A percentile compares a stretch with the other conserved stretches of the same genome.
These are phyloP conservation scores for Trichoderma citrinoviride DNA, from an alignment of 2,329 filamentous ascomycete species.

Conservation along the genomic window DNA sequence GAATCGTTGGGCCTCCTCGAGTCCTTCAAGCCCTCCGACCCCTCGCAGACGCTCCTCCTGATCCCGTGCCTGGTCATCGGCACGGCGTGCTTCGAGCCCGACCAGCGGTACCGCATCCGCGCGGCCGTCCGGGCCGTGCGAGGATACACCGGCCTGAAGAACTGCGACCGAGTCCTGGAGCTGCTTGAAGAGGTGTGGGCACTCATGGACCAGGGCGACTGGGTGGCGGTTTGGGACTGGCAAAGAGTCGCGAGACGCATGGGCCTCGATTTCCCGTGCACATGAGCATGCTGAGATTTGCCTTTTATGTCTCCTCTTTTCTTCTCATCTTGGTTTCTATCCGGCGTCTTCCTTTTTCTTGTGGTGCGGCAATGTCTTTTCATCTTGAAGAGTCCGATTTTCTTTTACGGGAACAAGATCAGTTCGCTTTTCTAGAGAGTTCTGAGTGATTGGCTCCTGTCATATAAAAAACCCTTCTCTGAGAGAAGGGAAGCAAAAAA, in stretches of 20 bases:
- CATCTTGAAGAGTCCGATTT: neutral
- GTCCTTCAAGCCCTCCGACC: conserved; percentile 55
- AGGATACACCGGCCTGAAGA: conserved; percentile 59
- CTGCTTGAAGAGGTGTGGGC: conserved; percentile 59
- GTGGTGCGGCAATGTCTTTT: neutral
- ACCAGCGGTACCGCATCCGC: conserved; percentile 53
- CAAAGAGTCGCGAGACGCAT: conserved; percentile 54
- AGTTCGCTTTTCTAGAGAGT: neutral
- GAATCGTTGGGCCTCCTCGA: conserved; percentile 56
- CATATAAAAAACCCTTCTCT: neutral
- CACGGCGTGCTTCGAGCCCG: conserved; percentile 54
- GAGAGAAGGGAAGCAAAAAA: neutral
- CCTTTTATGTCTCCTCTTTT: neutral
- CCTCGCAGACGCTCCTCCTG: conserved; percentile 57
- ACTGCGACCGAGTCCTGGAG: conserved; percentile 52
- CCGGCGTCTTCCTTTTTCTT: neutral
- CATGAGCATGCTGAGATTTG: conserved; percentile 29
- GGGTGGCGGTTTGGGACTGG: conserved; percentile 63
- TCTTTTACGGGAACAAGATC: neutral
- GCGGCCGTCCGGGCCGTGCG: conserved; percentile 50
- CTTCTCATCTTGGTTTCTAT: neutral
- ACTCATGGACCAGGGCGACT: conserved; percentile 57
- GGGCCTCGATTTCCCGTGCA: conserved; percentile 56
- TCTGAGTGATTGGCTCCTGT: conserved; percentile 2
- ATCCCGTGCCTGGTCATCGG: conserved; percentile 61